phyloP scores from a whole-genome alignment of 345 rosid species.

The Brassica nigra region DNA sequence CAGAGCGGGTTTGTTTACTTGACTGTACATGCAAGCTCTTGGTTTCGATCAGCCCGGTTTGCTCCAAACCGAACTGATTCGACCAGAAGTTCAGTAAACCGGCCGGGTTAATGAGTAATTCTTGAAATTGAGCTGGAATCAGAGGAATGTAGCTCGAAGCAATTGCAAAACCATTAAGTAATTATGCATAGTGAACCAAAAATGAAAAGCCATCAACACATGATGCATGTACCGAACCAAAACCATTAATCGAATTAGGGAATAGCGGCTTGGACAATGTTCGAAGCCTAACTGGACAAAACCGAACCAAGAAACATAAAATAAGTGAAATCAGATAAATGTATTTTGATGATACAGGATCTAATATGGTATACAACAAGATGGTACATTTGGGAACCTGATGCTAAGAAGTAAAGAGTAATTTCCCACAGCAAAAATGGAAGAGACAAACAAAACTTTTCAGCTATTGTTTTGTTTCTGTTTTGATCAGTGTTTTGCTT shows the following conservation, averaged over 20 bases:
- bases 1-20: constrained; percentile 36
- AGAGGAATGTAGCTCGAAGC: not conserved
- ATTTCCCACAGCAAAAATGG: constrained; percentile 1
- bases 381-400: constrained; percentile 18
- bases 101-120: not conserved
- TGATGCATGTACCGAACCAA: not conserved
- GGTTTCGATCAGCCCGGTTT: constrained; percentile 25
- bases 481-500: not conserved
- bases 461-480: not conserved
- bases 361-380: constrained; percentile 17
- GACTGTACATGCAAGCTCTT: constrained; percentile 24
- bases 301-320: not conserved
- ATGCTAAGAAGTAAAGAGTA: not conserved
- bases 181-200: not conserved
- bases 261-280: not conserved
- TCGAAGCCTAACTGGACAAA: not conserved
- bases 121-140: not conserved
- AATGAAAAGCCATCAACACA: not conserved
- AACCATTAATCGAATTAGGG: not conserved
- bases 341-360: not conserved
- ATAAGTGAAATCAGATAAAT: not conserved
- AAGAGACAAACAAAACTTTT: constrained; percentile 28
- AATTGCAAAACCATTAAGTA: not conserved
- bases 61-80: not conserved
- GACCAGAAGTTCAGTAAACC: not conserved